Evolutionary conservation across 2,329 filamentous ascomycete genomes (phyloP).

Genomic region (Venturia nashicola): DNA sequence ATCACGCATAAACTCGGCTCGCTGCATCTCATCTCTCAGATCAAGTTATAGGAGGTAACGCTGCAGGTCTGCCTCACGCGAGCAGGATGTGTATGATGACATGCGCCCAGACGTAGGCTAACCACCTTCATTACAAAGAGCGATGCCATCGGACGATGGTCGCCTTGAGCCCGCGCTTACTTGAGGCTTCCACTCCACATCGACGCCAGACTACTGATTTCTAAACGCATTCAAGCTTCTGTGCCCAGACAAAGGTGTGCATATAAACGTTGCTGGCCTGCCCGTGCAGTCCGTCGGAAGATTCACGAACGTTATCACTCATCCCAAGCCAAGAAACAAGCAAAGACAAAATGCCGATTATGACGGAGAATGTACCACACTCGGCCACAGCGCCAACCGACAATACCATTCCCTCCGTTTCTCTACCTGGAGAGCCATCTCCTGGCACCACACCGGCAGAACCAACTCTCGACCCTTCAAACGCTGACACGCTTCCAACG

Average conservation of each 20-base stretch:
- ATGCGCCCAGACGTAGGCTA: not conserved
- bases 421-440: not conserved
- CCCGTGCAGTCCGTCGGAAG: too few relatives aligned
- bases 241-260: not conserved
- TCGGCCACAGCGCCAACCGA: not conserved
- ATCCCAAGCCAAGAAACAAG: too few relatives aligned
- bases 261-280: not conserved
- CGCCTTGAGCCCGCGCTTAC: not conserved
- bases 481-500: not conserved
- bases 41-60: not conserved
- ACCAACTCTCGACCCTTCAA: not conserved
- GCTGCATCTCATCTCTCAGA: not conserved
- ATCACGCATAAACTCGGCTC: not conserved
- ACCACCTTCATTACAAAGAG: not conserved
- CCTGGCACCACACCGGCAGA: not conserved
- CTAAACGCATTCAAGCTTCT: not conserved
- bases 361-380: not conserved
- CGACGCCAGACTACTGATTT: not conserved
- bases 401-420: not conserved
- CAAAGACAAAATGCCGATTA: not conserved
- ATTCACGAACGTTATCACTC: not conserved
- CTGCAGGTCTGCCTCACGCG: not conserved
- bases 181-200: not conserved
- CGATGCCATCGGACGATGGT: not conserved
- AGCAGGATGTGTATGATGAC: not conserved